Percentiles rank a stretch among this genome's conserved stretches.
These are phyloP conservation scores for Cladosporium sp. DNA, from an alignment of 2,329 filamentous ascomycete genomes.

Conservation along the genomic window DNA sequence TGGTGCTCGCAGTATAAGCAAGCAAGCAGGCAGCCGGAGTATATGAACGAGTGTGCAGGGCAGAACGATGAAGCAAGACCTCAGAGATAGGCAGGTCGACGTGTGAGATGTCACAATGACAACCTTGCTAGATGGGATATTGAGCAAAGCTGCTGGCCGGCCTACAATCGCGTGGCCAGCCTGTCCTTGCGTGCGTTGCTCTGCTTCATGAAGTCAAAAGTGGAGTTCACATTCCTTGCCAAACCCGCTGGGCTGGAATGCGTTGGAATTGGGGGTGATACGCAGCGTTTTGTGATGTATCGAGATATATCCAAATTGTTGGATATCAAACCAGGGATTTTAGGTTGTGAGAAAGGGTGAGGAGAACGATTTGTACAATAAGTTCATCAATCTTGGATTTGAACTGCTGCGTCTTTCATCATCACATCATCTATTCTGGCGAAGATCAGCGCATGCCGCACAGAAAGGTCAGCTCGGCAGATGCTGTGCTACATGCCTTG, in stretches of 20 bases:
- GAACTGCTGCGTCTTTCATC: neutral
- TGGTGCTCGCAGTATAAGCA: neutral
- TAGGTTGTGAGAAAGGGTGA: neutral
- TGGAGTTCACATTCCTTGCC: conserved; percentile 29
- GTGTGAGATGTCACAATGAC: conserved; percentile 16
- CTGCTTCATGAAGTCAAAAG: conserved; percentile 13
- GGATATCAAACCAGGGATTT: neutral
- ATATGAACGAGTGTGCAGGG: conserved; percentile 9
- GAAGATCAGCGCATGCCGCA: neutral
- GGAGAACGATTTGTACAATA: neutral
- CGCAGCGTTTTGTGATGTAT: neutral
- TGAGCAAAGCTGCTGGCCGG: neutral
- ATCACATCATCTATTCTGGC: neutral
- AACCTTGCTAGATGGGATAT: conserved; percentile 20
- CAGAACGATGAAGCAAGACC: neutral
- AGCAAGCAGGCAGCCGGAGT: neutral
- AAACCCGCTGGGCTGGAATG: conserved; percentile 30
- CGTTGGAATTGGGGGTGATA: conserved; percentile 21
- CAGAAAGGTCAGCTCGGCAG: conserved; percentile 2
- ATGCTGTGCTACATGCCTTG: conserved; percentile 32
- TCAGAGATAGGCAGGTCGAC: neutral
- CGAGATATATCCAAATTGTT: no score
- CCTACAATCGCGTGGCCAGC: conserved; percentile 16
- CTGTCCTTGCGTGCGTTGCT: conserved; percentile 29
- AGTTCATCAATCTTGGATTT: neutral